Evolutionary conservation across 139 green algal genomes (phyloP), one percentile per base, ranked within the genome.

Genomic region (Mychonastes homosphaera): DNA sequence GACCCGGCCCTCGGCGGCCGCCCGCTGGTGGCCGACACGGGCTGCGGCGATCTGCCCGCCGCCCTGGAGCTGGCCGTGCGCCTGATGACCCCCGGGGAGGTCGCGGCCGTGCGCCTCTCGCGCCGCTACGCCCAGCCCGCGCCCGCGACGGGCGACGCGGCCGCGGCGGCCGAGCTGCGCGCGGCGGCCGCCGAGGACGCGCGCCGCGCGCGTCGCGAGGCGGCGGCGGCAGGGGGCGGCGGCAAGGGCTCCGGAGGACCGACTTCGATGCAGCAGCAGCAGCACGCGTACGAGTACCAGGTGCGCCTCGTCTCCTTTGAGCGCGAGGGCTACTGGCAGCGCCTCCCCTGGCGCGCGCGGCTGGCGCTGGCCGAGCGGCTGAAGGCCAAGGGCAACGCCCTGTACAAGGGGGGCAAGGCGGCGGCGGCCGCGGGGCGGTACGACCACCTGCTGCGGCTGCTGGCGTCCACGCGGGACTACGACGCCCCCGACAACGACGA

Each of bases 31-130:
- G 70, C 65, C 40, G 67, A 80, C 51, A 87, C 72, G 47, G 72
- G 72, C 2, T 77, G 71, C 63, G 79, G 74, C 2, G 67, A 77
- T 38, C 62, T 83, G 62, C 79, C 79, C 18, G 65, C 85, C 50
- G 77, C 55, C 0, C 10, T 93, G 41, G 84, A 93, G 62, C 73
- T 78, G 63, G 64, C 58, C 1, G 47, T 84, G 21, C 74, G 81
- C 58, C 72, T 93, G n/a, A 91, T 90, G 81, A 63, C 88, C 32
- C 70, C 67, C 6, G 71, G 72, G 4, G 85, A 93, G 68, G 32
- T 83, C n/a, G 56, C 74, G 4, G 13, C 47, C 2, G 61, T 84
- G 43, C 39, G 49, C 27, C 53, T 53, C 38, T 44, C 35, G n/a
- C n/a, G n/a, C n/a, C n/a, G n/a, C n/a, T n/a, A n/a, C n/a, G n/a